Percentiles rank a stretch among this genome's conserved stretches.
phyloP scores from a whole-genome alignment of 148 eudicot species.

The Tetragonia tetragonoides region DNA sequence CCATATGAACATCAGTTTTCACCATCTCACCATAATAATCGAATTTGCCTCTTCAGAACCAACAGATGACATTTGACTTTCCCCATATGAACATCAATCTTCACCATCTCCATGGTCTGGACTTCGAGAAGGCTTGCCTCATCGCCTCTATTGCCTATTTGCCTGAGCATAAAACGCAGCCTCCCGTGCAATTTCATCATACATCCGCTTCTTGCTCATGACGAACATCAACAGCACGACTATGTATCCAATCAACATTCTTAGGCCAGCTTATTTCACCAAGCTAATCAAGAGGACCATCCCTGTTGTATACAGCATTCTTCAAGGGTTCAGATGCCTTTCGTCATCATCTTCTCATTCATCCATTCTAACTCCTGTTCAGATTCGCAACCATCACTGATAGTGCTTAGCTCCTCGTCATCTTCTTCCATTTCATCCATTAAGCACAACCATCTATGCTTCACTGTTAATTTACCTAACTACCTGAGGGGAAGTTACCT shows the following conservation, averaged over 20 bases:
- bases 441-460: slow-evolving; percentile 26
- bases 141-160: slow-evolving; percentile 48
- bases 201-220: slow-evolving; percentile 70
- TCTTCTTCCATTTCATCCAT: slow-evolving; percentile 23
- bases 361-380: slow-evolving; percentile 43
- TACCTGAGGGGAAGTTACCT: not conserved
- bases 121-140: slow-evolving; percentile 68
- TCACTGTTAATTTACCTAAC: not conserved
- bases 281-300: slow-evolving; percentile 69
- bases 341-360: slow-evolving; percentile 46
- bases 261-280: slow-evolving; percentile 76
- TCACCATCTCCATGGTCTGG: slow-evolving; percentile 42
- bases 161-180: slow-evolving; percentile 82
- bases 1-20: slow-evolving; percentile 86
- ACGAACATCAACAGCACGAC: slow-evolving; percentile 53
- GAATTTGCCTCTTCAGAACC: not conserved
- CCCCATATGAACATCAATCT: too few species aligned
- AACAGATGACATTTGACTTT: too few species aligned
- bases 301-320: slow-evolving; percentile 62
- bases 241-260: slow-evolving; percentile 65
- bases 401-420: slow-evolving; percentile 9
- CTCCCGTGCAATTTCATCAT: slow-evolving; percentile 74
- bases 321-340: slow-evolving; percentile 68
- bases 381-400: slow-evolving; percentile 47
- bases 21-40: slow-evolving; percentile 96